Conservation (phyloP, 352 stramenopile genomes). For the Pilasporangium apinafurcum region DNA sequence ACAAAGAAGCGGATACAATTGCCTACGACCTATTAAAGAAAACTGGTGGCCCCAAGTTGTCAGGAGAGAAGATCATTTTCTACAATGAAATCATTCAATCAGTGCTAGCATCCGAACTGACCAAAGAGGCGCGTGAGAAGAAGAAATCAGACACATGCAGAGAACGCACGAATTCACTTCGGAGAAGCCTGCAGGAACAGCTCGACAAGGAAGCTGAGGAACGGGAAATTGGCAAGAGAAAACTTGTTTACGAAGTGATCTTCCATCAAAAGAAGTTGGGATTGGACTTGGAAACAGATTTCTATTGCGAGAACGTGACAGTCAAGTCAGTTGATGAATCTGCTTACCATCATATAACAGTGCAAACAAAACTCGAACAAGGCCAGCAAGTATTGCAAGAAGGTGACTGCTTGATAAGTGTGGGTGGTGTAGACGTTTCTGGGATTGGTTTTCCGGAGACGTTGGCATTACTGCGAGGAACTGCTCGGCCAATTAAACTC, state of each 20-base stretch:
- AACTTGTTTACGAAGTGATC: slow-evolving; percentile 73
- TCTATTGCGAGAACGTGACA: slow-evolving; percentile 85
- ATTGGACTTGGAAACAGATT: slow-evolving; percentile 84
- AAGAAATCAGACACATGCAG: slow-evolving; percentile 47
- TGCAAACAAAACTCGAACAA: slow-evolving; percentile 44
- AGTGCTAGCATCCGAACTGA: slow-evolving; percentile 64
- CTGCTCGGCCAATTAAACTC: slow-evolving; percentile 57
- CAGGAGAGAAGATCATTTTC: slow-evolving; percentile 84
- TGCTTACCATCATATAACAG: slow-evolving; percentile 35
- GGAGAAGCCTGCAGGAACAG: slow-evolving; percentile 57
- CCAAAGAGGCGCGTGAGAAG: slow-evolving; percentile 66
- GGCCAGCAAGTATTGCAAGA: slow-evolving; percentile 68
- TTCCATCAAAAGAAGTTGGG: slow-evolving; percentile 82
- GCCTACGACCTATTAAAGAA: slow-evolving; percentile 80
- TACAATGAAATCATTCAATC: slow-evolving; percentile 84
- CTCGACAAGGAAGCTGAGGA: slow-evolving; percentile 28
- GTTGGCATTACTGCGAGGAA: slow-evolving; percentile 69
- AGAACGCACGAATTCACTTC: slow-evolving; percentile 64
- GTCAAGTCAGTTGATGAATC: slow-evolving; percentile 72
- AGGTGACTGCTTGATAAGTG: slow-evolving; percentile 63
- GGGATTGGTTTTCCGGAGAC: slow-evolving; percentile 85
- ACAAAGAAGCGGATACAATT: slow-evolving; percentile 85
- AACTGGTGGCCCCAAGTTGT: slow-evolving; percentile 57
- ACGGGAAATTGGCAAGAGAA: slow-evolving; percentile 16
- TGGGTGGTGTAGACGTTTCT: slow-evolving; percentile 78